Evolutionary conservation across 2,329 filamentous ascomycete species (phyloP).

Genomic region (Chalaropsis thielavioides): DNA sequence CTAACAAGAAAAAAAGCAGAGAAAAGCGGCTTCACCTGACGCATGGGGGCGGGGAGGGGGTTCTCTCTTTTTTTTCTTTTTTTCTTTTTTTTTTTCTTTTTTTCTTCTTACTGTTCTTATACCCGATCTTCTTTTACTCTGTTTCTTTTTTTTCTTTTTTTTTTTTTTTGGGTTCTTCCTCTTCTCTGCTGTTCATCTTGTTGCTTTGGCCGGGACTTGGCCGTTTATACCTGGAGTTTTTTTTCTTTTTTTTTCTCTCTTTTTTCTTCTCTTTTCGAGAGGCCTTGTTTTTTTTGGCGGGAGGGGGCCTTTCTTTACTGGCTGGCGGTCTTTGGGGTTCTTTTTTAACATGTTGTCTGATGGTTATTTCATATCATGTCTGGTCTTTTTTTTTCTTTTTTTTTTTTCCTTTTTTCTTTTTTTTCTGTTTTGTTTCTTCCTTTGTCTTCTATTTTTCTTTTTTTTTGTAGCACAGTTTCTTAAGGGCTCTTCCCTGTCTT

Average conservation of each 20-base stretch:
- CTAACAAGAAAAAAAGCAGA: conserved; percentile 1
- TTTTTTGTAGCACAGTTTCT: too few relatives aligned
- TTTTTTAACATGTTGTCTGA: neutral
- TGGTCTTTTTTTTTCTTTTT: too few relatives aligned
- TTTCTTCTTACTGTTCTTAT: conserved; percentile 7
- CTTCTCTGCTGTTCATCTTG: neutral
- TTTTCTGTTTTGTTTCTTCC: too few relatives aligned
- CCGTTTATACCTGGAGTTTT: conserved; percentile 15
- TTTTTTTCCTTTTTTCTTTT: too few relatives aligned
- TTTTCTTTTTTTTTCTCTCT: conserved; percentile 5
- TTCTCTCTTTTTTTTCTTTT: neutral
- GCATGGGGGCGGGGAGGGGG: neutral
- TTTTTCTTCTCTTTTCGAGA: conserved; percentile 8
- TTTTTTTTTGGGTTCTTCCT: conserved; percentile 14
- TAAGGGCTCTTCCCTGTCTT: too few relatives aligned
- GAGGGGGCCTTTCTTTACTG: neutral
- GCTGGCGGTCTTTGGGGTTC: neutral
- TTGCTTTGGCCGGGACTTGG: conserved; percentile 8
- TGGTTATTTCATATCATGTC: neutral
- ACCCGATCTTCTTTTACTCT: neutral
- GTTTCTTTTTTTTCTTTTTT: conserved; percentile 5
- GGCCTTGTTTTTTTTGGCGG: neutral
- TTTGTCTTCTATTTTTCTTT: too few relatives aligned
- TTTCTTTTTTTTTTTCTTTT: neutral
- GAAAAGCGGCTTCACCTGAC: neutral